A percentile compares a stretch with the other conserved stretches of the same genome.
These are phyloP conservation scores for Apiotrichum gracile DNA, from an alignment of 1,284 basidiomycete genomes.

Conservation along the genomic window DNA sequence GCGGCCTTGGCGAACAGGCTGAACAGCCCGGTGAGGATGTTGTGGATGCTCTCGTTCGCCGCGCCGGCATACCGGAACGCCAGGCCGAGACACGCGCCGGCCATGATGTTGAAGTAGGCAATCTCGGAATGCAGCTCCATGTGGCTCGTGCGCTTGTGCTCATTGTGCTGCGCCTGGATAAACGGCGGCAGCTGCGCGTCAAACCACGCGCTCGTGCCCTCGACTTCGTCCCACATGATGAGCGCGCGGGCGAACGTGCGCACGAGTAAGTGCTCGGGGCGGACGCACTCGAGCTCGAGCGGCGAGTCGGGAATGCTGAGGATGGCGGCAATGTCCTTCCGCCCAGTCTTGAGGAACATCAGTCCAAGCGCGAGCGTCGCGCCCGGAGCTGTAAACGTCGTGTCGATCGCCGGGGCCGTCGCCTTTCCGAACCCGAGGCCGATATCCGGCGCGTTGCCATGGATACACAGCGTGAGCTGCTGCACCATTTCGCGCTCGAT, in stretches of 20 bases:
- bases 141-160: slow-evolving; percentile 43
- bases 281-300: slow-evolving; percentile 71
- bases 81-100: slow-evolving; percentile 85
- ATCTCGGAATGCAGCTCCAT: slow-evolving; percentile 70
- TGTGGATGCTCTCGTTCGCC: slow-evolving; percentile 77
- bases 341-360: slow-evolving; percentile 82
- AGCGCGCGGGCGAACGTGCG: slow-evolving; percentile 71
- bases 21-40: slow-evolving; percentile 71
- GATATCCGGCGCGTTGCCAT: slow-evolving; percentile 54
- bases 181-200: slow-evolving; percentile 64
- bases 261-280: slow-evolving; percentile 78
- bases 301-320: slow-evolving; percentile 75
- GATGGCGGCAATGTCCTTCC: slow-evolving; percentile 76
- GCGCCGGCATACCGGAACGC: slow-evolving; percentile 92
- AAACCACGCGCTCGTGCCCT: slow-evolving; percentile 72
- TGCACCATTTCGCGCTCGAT: slow-evolving; percentile 66
- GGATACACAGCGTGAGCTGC: slow-evolving; percentile 63
- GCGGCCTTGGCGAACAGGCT: slow-evolving; percentile 58
- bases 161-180: slow-evolving; percentile 58
- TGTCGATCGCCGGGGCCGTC: slow-evolving; percentile 58
- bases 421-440: slow-evolving; percentile 5
- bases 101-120: slow-evolving; percentile 80
- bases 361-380: slow-evolving; percentile 85
- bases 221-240: slow-evolving; percentile 81
- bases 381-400: slow-evolving; percentile 81